Percentiles rank a stretch among this genome's conserved stretches.
These are phyloP conservation scores for Elongisporangium undulatum DNA, from an alignment of 352 stramenopile genomes.

Conservation along the genomic window DNA sequence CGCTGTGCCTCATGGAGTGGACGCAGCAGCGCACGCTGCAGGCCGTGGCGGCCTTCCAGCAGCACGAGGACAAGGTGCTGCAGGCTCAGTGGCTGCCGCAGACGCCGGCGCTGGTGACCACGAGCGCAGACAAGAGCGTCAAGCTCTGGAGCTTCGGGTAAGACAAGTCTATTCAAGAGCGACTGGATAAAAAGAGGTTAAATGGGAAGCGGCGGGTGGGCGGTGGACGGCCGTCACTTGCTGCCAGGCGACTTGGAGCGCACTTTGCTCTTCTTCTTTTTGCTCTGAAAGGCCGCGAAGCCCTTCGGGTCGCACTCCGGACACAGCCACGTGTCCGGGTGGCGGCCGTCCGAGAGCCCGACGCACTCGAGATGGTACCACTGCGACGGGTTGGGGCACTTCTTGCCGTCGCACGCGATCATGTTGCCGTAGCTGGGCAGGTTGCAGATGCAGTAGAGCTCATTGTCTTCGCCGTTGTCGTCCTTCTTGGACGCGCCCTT, in stretches of 20 bases:
- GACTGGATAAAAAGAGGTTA: constrained; percentile 2
- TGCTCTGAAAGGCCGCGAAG: constrained; percentile 73
- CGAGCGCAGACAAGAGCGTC: constrained; percentile 57
- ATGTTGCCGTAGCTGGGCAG: constrained; percentile 85
- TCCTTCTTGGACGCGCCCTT: constrained; percentile 51
- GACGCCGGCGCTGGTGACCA: constrained; percentile 50
- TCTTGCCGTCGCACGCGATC: constrained; percentile 87
- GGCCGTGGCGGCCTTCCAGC: constrained; percentile 47
- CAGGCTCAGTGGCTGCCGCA: constrained; percentile 61
- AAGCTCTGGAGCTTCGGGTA: constrained; percentile 55
- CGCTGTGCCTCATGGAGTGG: constrained; percentile 31
- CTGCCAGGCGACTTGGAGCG: constrained; percentile 74
- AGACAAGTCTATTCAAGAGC: constrained; percentile 3
- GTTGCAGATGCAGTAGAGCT: constrained; percentile 88
- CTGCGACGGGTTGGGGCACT: constrained; percentile 82
- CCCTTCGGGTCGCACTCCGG: constrained; percentile 82
- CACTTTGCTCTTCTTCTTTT: constrained; percentile 83
- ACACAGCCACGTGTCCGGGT: constrained; percentile 85
- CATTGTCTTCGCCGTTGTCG: constrained; percentile 75
- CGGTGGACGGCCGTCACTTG: constrained; percentile 30
- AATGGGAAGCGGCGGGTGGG: constrained; percentile 8
- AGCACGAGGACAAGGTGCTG: constrained; percentile 64
- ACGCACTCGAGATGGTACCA: constrained; percentile 89
- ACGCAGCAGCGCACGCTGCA: constrained; percentile 4
- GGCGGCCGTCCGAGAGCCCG: constrained; percentile 69